These are phyloP conservation scores for Theobroma grandiflorum DNA, from an alignment of 441 rosid genomes.

Conservation along the genomic window DNA sequence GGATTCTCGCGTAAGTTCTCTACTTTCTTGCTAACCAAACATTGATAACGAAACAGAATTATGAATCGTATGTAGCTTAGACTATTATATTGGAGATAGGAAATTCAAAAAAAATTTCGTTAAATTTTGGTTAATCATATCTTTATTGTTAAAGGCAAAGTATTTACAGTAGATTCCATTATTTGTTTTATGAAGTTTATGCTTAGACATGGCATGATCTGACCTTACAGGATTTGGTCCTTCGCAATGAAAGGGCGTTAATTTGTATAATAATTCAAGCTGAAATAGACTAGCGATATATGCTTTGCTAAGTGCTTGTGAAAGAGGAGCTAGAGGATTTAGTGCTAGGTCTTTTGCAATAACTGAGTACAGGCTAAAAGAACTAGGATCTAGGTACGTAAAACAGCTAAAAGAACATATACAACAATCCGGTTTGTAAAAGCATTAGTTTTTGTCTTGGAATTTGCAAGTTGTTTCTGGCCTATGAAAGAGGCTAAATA, in stretches of 20 bases:
- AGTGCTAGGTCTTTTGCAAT: background rate
- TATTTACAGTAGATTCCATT: background rate
- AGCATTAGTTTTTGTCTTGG: background rate
- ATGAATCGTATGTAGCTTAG: background rate
- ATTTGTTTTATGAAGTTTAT: background rate
- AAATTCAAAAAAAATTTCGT: background rate
- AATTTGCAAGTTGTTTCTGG: background rate
- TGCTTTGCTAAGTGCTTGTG: no score
- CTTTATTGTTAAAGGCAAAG: background rate
- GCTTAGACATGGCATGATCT: background rate
- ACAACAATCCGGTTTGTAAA: background rate
- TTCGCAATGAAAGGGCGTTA: no score
- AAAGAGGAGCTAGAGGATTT: no score
- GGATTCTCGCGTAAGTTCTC: constrained; percentile 88
- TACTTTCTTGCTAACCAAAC: constrained; percentile 16
- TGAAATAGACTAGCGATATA: no score
- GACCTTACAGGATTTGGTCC: background rate
- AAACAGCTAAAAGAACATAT: background rate
- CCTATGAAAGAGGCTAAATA: no score
- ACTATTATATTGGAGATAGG: background rate
- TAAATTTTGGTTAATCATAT: background rate
- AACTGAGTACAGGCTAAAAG: background rate
- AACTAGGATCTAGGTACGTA: no score
- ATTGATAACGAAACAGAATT: background rate
- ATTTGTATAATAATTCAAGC: no score